These are phyloP conservation scores for Oxytropis ochrocephala DNA, from an alignment of 306 rosid species.

Conservation along the genomic window DNA sequence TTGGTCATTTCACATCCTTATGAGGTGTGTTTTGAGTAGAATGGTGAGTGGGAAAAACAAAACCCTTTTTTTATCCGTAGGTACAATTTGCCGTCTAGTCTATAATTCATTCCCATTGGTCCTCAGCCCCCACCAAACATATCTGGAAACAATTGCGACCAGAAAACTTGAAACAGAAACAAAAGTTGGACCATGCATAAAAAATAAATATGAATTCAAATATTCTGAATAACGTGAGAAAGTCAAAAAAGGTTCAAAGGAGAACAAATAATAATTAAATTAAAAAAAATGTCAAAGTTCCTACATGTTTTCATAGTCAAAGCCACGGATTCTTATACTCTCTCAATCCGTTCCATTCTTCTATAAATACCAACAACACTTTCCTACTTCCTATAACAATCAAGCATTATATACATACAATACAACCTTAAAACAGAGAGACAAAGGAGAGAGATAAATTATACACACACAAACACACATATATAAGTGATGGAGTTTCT, in stretches of 20 bases:
- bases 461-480: no score
- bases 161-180: constrained; percentile 10
- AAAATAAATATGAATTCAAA: background rate
- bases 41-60: no score
- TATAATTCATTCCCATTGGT: no score
- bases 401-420: background rate
- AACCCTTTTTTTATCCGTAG: no score
- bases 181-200: no score
- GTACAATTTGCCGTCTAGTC: no score
- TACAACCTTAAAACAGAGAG: background rate
- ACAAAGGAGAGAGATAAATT: no score
- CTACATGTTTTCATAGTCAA: constrained; percentile 27
- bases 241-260: constrained; percentile 9
- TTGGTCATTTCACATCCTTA: no score
- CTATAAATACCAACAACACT: constrained; percentile 39
- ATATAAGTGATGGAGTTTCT: constrained; percentile 36
- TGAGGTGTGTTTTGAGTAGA: no score
- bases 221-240: background rate
- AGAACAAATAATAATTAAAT: background rate
- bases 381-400: background rate
- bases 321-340: constrained; percentile 25
- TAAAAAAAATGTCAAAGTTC: no score
- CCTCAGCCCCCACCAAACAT: background rate
- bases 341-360: background rate
- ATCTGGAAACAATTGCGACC: background rate